Evolutionary conservation across 164 flowering plant species (phyloP).

Genomic region (Aristolochia californica): DNA sequence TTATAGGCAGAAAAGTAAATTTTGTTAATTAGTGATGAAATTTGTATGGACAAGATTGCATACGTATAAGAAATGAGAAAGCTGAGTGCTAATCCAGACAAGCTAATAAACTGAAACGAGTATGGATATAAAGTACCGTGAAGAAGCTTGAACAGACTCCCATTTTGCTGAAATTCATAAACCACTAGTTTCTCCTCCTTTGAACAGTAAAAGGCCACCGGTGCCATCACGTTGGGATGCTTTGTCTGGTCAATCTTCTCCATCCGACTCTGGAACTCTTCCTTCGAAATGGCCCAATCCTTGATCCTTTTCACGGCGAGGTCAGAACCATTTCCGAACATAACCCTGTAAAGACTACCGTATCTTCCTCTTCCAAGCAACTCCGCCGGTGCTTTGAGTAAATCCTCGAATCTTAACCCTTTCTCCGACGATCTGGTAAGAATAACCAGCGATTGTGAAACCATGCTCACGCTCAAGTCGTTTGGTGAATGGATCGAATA

Average conservation of each 20-base stretch:
- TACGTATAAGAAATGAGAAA: no score
- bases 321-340: constrained; percentile 19
- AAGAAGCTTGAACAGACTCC: constrained; percentile 52
- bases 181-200: constrained; percentile 66
- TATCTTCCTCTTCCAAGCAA: constrained; percentile 53
- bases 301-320: constrained; percentile 65
- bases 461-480: constrained; percentile 19
- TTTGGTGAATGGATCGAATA: constrained; percentile 20
- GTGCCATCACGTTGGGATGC: constrained; percentile 51
- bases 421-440: constrained; percentile 33
- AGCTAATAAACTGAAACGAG: no score
- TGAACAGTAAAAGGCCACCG: constrained; percentile 50
- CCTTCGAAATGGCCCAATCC: constrained; percentile 39
- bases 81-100: no score
- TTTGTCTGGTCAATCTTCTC: constrained; percentile 32
- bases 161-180: constrained; percentile 47
- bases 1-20: no score
- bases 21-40: no score
- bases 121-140: no score
- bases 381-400: constrained; percentile 67
- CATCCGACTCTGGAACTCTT: constrained; percentile 48
- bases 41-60: no score
- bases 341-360: constrained; percentile 52
- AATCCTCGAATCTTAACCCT: constrained; percentile 45
- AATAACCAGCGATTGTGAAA: constrained; percentile 28